These are phyloP conservation scores for Hyphochytrium catenoides DNA, from an alignment of 352 stramenopile species.

Conservation along the genomic window DNA sequence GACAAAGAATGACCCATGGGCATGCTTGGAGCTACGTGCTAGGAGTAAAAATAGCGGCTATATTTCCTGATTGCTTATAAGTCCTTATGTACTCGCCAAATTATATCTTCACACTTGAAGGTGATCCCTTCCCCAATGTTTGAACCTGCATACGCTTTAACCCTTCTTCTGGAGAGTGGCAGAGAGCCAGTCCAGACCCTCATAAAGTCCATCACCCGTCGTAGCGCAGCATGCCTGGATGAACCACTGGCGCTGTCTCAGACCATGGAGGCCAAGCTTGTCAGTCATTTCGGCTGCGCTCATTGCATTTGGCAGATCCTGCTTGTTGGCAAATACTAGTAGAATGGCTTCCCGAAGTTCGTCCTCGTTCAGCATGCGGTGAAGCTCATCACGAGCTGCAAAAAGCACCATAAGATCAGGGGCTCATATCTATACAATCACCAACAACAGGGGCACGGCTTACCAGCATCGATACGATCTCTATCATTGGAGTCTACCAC, in stretches of 20 bases:
- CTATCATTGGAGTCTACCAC: constrained; percentile 97
- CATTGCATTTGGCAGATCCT: constrained; percentile 97
- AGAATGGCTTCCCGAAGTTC: constrained; percentile 89
- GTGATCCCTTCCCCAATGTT: too few relatives aligned
- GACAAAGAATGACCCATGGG: too few relatives aligned
- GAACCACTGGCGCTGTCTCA: constrained; percentile 96
- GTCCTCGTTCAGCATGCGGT: constrained; percentile 95
- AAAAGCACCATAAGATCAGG: neutral
- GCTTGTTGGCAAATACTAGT: constrained; percentile 98
- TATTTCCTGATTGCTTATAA: too few relatives aligned
- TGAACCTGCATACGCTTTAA: too few relatives aligned
- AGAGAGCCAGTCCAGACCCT: constrained; percentile 95
- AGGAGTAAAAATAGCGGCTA: too few relatives aligned
- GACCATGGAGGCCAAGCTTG: constrained; percentile 88
- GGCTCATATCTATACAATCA: constrained; percentile 4
- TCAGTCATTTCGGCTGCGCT: constrained; percentile 94
- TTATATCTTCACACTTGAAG: too few relatives aligned
- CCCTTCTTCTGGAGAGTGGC: constrained; percentile 54
- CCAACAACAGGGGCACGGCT: neutral
- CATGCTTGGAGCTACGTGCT: too few relatives aligned
- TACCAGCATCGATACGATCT: constrained; percentile 77
- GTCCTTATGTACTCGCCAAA: too few relatives aligned
- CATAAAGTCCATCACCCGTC: constrained; percentile 93
- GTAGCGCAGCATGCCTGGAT: constrained; percentile 98
- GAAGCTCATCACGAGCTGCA: constrained; percentile 78